Percentiles rank a stretch among this genome's conserved stretches.
These are phyloP conservation scores for Paecilomyces dactylethromorphus DNA, from an alignment of 2,329 filamentous ascomycete species.

Conservation along the genomic window DNA sequence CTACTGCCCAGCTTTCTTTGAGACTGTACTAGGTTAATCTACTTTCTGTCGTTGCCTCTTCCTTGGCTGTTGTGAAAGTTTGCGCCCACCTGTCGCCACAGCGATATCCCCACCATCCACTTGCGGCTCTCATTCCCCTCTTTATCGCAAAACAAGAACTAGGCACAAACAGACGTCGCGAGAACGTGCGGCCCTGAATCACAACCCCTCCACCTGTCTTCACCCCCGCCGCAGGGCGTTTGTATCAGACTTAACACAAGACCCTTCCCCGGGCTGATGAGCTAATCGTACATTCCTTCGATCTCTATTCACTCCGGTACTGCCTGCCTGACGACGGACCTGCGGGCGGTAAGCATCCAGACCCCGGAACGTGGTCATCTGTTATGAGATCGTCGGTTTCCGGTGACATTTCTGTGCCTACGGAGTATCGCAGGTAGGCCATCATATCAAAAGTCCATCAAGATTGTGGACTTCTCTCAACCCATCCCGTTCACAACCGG, in stretches of 20 bases:
- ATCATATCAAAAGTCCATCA: background rate
- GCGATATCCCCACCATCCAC: background rate
- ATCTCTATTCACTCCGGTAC: background rate
- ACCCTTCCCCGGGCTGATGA: background rate
- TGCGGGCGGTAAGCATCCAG: conserved; percentile 1
- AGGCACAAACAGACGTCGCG: background rate
- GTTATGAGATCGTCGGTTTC: background rate
- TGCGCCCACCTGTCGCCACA: background rate
- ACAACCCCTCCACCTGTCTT: background rate
- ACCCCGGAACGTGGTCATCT: background rate
- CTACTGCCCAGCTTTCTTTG: too few species aligned
- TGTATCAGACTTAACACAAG: background rate
- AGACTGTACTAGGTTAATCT: background rate
- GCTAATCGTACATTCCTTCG: background rate
- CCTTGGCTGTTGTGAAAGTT: background rate
- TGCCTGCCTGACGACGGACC: background rate
- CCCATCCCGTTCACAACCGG: background rate
- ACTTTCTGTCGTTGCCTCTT: background rate
- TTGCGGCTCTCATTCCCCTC: background rate
- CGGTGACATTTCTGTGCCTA: background rate
- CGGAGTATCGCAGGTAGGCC: background rate
- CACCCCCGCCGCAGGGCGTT: background rate
- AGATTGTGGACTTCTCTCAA: background rate
- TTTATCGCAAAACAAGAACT: conserved; percentile 1
- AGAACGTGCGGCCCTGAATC: background rate